Conservation (phyloP, 2,329 filamentous ascomycete species). For the Colletotrichum australisinense region DNA sequence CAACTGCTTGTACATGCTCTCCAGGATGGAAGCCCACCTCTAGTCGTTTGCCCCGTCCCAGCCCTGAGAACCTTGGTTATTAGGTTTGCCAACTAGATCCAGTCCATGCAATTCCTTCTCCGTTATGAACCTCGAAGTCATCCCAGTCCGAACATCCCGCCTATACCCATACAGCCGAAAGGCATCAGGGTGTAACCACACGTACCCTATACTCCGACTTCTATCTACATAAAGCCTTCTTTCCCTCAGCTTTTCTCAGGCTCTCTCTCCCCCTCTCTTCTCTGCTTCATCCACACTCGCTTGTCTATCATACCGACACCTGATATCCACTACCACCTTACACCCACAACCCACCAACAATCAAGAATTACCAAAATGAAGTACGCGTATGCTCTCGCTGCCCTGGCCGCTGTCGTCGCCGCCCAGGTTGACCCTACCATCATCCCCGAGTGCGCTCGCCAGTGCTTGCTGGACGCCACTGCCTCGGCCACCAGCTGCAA, state of each 20-base stretch:
- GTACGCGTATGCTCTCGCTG: constrained; percentile 41
- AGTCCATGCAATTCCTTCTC: constrained; percentile 8
- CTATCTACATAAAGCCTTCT: constrained; percentile 29
- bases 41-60: background rate
- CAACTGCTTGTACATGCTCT: too few relatives aligned
- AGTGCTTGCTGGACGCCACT: constrained; percentile 49
- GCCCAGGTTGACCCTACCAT: constrained; percentile 39
- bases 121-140: constrained; percentile 3
- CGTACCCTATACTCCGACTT: background rate
- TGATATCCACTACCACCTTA: background rate
- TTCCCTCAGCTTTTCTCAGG: constrained; percentile 6
- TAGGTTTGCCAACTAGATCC: constrained; percentile 12
- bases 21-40: background rate
- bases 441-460: constrained; percentile 49
- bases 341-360: constrained; percentile 31
- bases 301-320: constrained; percentile 21
- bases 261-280: too few relatives aligned
- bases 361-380: constrained; percentile 35
- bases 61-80: background rate
- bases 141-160: background rate
- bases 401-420: constrained; percentile 47
- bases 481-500: constrained; percentile 45
- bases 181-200: background rate
- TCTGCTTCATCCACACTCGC: constrained; percentile 14
- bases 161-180: background rate